Conservation (phyloP, 2,329 filamentous ascomycete genomes). For the Mollisiaceae sp. region DNA sequence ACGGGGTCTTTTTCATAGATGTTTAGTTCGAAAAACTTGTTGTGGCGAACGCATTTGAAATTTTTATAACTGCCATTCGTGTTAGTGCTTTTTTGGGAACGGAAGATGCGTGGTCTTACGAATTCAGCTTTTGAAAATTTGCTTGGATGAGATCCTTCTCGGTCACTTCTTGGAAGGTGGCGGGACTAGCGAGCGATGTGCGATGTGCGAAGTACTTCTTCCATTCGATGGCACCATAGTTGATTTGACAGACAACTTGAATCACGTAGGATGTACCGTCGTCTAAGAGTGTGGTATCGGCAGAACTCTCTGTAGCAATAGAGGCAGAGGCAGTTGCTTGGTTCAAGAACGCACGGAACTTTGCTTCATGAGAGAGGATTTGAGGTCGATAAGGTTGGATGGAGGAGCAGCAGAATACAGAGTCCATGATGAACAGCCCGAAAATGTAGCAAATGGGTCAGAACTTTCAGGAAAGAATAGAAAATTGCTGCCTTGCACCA, state of each 20-base stretch:
- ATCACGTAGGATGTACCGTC: conserved; percentile 39
- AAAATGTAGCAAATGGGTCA: not conserved
- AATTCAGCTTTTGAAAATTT: conserved; percentile 52
- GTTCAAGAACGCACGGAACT: conserved; percentile 11
- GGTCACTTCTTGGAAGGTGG: conserved; percentile 43
- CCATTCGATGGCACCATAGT: conserved; percentile 50
- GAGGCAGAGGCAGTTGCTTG: not conserved
- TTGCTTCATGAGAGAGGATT: conserved; percentile 2
- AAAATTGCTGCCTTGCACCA: not conserved
- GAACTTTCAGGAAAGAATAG: not conserved
- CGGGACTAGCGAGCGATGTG: conserved; percentile 13
- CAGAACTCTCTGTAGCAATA: not conserved
- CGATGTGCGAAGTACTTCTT: conserved; percentile 49
- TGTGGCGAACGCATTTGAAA: conserved; percentile 49
- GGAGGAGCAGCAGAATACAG: conserved; percentile 10
- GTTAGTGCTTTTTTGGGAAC: not conserved
- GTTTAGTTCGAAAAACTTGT: conserved; percentile 56
- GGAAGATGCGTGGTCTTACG: conserved; percentile 39
- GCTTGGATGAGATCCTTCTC: conserved; percentile 48
- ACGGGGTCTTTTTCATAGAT: conserved; percentile 54
- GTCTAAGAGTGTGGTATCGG: not conserved
- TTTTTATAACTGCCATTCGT: conserved; percentile 51
- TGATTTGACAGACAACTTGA: conserved; percentile 52
- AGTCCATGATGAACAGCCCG: conserved; percentile 7
- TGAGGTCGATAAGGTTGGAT: conserved; percentile 7